Conservation (phyloP, 148 eudicot genomes). For the Polygonum aviculare region DNA sequence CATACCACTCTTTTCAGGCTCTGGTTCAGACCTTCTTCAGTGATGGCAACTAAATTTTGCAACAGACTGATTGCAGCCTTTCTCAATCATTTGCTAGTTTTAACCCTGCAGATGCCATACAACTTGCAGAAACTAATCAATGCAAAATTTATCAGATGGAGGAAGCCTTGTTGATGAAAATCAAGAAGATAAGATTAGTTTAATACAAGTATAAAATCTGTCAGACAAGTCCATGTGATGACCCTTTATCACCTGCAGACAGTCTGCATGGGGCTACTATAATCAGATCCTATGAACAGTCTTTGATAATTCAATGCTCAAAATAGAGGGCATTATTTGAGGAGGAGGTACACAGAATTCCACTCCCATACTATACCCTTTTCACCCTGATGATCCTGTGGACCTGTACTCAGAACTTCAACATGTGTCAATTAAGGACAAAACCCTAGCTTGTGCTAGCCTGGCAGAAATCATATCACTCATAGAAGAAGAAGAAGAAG, state of each 20-base stretch:
- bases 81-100: neutral
- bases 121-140: neutral
- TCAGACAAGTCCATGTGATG: conserved; percentile 7
- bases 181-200: conserved; percentile 3
- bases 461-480: neutral
- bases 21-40: no score
- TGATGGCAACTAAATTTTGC: no score
- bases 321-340: neutral
- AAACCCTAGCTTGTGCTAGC: neutral
- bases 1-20: neutral
- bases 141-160: no score
- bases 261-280: neutral
- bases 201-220: neutral
- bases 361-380: neutral
- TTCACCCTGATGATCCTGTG: neutral
- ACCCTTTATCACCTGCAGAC: neutral
- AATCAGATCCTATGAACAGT: conserved; percentile 10
- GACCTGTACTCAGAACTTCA: neutral
- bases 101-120: neutral
- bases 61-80: neutral
- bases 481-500: neutral
- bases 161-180: neutral
- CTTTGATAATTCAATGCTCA: neutral
- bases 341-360: neutral
- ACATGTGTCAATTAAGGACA: neutral